Base-by-base conservation (phyloP, 164 flowering plant species). In the Magnolia officinalis region DNA sequence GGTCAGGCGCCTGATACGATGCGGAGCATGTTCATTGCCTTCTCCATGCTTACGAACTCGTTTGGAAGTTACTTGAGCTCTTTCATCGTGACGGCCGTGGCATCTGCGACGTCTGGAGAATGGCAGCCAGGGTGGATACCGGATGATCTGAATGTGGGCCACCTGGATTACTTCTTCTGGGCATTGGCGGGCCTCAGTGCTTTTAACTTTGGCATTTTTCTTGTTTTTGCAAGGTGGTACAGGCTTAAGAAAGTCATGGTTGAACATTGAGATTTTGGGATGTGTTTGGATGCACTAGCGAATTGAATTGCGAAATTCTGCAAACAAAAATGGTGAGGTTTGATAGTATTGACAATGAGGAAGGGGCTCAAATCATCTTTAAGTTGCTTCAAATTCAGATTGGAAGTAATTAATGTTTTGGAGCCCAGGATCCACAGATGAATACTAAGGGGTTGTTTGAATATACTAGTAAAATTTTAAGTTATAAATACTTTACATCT, bases 1-100 rank as follows among this genome's bases (percentile, higher is more conserved):
- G 89, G 86, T 26, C 87, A 88, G 63, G 85, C 90, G 2, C 91
- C 91, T 0, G 90, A 87, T 51, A 85, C 87, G 14, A 86, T 89
- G 91, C 67, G 89, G 59, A 87, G 89, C 74, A 16, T 89, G 71
- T 84, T 85, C 79, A 78, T 85, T 8, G 90, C 91, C 6, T 81
- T 89, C 24, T 84, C 87, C 0, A 84, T 89, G 9, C 82, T 87
- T 11, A 89, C 89, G 0, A 75, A 72, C 18, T 83, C 91, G 1
- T 45, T 87, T 37, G 91, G 90, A 2, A 86, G 78, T 50, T 89
- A 89, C 78, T 65, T 88, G 74, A 82, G 89, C 73, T 75, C 88
- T 1, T 8, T 87, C 14, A 81, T 87, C 1, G 82, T 88, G 21
- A 82, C 77, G 0, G 23, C 85, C 14, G 90, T 88, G 74, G 80